These are phyloP conservation scores for Pichia sp. DNA, from an alignment of 1,139 yeast species.

Conservation along the genomic window DNA sequence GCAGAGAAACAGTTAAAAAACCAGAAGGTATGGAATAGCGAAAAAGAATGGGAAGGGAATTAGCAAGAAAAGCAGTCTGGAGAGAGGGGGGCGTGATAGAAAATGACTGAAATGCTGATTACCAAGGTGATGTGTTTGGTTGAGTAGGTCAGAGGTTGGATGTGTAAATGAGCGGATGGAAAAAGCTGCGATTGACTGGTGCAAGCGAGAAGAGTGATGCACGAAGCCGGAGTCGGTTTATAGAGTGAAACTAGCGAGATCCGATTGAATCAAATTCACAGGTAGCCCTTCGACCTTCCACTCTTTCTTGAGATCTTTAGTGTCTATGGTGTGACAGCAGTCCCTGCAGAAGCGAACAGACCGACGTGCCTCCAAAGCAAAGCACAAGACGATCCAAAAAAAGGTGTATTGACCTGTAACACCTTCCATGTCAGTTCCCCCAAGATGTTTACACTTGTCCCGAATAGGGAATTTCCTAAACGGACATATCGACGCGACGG, in stretches of 20 bases:
- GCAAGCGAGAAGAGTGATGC: no score
- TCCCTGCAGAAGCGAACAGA: neutral
- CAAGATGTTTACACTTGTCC: conserved; percentile 6
- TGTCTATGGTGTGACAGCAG: no score
- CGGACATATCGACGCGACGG: neutral
- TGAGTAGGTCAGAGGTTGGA: neutral
- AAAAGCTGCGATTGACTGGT: no score
- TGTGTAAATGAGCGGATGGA: neutral
- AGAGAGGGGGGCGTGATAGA: neutral
- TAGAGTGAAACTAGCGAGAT: no score
- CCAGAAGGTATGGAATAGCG: neutral
- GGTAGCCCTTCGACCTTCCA: neutral
- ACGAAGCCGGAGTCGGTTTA: no score
- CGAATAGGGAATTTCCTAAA: conserved; percentile 4
- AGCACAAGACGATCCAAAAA: neutral
- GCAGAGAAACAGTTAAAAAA: neutral
- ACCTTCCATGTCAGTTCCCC: neutral
- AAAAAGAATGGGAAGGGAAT: neutral
- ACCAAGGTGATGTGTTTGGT: neutral
- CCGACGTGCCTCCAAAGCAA: neutral
- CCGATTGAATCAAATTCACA: no score
- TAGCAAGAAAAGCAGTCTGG: neutral
- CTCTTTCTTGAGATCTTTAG: no score
- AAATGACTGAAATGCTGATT: neutral
- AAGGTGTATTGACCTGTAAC: neutral